phyloP scores from a whole-genome alignment of 2,329 filamentous ascomycete genomes.

The Penicillium frequentans region DNA sequence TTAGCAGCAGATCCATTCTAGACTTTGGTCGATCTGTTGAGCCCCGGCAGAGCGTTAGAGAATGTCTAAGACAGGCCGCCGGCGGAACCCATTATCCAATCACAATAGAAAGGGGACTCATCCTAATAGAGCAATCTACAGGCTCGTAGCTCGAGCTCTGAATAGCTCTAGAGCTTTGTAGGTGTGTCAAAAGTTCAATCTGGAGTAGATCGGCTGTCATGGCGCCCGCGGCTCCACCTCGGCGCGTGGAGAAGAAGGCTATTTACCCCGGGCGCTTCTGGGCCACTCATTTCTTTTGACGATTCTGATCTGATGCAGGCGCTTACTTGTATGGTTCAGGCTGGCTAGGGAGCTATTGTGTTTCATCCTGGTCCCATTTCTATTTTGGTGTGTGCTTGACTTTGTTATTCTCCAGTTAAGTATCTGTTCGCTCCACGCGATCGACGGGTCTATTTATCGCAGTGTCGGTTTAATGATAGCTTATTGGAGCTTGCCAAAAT shows the following conservation, averaged over 20 bases:
- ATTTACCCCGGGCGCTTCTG: conserved; percentile 15
- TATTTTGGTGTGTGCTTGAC: background rate
- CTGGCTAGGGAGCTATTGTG: conserved; percentile 7
- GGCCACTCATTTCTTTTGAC: conserved; percentile 25
- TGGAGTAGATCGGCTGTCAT: background rate
- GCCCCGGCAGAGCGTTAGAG: background rate
- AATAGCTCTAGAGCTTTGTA: background rate
- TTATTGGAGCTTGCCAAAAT: background rate
- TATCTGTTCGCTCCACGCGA: background rate
- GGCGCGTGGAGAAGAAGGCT: conserved; percentile 27
- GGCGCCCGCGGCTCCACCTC: conserved; percentile 18
- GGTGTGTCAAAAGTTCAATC: background rate
- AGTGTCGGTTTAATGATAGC: background rate
- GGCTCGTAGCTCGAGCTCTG: background rate
- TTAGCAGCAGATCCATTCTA: conserved; percentile 9
- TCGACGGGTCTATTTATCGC: background rate
- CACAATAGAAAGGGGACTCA: background rate
- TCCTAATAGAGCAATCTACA: background rate
- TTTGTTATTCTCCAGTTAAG: background rate
- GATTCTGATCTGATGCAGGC: conserved; percentile 19
- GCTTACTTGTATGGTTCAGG: conserved; percentile 5
- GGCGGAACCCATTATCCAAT: background rate
- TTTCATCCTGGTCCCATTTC: conserved; percentile 13
- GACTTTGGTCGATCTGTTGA: conserved; percentile 4
- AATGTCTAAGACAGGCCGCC: background rate